Conservation (phyloP, 305 asterid genomes). For the Fraxinus ornus region DNA sequence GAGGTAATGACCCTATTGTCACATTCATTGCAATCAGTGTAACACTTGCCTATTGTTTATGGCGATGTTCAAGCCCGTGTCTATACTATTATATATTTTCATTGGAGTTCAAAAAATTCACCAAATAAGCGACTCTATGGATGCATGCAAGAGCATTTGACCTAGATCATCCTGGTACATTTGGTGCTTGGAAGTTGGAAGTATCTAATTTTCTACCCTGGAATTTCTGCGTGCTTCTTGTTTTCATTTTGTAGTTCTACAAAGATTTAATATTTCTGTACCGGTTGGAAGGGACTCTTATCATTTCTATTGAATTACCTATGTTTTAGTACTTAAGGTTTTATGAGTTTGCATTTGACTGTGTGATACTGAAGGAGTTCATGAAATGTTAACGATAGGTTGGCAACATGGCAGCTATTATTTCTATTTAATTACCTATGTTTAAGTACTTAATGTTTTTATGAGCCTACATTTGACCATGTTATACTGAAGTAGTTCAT, state of each 20-base stretch:
- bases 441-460: neutral
- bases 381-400: neutral
- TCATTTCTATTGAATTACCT: neutral
- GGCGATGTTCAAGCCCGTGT: neutral
- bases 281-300: neutral
- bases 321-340: neutral
- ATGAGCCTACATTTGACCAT: neutral
- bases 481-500: neutral
- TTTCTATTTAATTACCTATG: neutral
- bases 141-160: neutral
- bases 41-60: neutral
- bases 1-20: conserved; percentile 44
- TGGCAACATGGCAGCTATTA: neutral
- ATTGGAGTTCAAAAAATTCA: neutral
- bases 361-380: neutral
- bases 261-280: too few relatives aligned
- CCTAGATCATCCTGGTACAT: neutral
- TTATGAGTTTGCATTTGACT: neutral
- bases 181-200: conserved; percentile 9
- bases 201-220: neutral
- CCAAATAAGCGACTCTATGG: neutral
- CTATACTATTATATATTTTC: neutral
- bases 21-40: neutral
- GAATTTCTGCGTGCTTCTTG: neutral
- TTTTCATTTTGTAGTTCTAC: neutral